Conservation (phyloP, 1,139 yeast genomes). For the Lodderomyces jiufengensis region DNA sequence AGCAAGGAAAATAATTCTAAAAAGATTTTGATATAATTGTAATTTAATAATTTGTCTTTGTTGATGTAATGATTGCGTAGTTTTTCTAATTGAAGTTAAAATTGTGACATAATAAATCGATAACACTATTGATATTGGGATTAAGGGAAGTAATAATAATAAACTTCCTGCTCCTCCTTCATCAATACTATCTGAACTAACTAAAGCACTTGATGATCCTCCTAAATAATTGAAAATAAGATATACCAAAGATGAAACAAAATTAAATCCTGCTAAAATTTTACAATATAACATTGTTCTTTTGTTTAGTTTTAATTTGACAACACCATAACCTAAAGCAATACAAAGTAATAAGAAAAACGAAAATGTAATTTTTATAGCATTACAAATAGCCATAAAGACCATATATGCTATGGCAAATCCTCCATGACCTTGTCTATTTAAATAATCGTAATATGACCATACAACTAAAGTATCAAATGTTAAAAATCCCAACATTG, state of each 20-base stretch:
- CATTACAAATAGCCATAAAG: conserved; percentile 72
- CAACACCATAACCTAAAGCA: conserved; percentile 92
- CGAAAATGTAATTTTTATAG: conserved; percentile 81
- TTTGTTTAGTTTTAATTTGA: conserved; percentile 75
- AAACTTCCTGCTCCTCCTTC: conserved; percentile 21
- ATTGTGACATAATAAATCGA: conserved; percentile 73
- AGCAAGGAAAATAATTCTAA: conserved; percentile 71
- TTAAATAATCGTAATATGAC: conserved; percentile 86
- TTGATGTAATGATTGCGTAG: conserved; percentile 69
- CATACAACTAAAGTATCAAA: conserved; percentile 84
- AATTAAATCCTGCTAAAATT: conserved; percentile 70
- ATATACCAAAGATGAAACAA: conserved; percentile 62
- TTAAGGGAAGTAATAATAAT: conserved; percentile 41
- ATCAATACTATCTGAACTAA: conserved; percentile 19
- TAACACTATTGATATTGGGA: conserved; percentile 72
- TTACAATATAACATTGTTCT: conserved; percentile 77
- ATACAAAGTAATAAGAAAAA: conserved; percentile 84
- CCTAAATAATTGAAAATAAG: conserved; percentile 62
- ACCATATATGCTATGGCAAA: conserved; percentile 69
- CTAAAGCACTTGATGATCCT: conserved; percentile 38
- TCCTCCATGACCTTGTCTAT: conserved; percentile 51
- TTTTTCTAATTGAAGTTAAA: conserved; percentile 66
- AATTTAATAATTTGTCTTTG: conserved; percentile 92
- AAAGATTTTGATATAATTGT: conserved; percentile 75
- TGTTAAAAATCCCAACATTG: conserved; percentile 78